These are phyloP conservation scores for Otatea glauca DNA, from an alignment of 176 grass and related monocot species.

Conservation along the genomic window DNA sequence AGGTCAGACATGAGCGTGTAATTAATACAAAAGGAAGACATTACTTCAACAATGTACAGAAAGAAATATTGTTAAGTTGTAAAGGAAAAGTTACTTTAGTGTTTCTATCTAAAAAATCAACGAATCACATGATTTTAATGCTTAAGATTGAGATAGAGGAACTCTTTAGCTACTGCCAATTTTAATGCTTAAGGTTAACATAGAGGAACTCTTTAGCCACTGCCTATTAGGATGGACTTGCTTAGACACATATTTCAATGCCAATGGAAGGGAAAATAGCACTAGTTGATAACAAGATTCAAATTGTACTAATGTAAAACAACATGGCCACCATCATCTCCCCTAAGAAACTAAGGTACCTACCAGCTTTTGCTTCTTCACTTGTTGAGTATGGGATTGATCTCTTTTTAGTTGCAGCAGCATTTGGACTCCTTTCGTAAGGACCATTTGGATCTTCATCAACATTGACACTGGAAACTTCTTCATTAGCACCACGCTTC, in stretches of 20 bases:
- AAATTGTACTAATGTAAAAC: constrained; percentile 14
- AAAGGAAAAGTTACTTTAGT: not conserved
- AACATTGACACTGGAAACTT: constrained; percentile 68
- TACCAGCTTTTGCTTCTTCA: constrained; percentile 75
- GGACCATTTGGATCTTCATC: constrained; percentile 62
- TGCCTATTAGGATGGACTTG: not conserved
- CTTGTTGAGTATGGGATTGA: constrained; percentile 57
- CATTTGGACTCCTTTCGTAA: constrained; percentile 74
- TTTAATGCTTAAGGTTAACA: constrained; percentile 13
- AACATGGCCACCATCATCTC: not conserved
- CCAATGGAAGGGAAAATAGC: not conserved
- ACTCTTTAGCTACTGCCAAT: not conserved
- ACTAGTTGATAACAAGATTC: constrained; percentile 1
- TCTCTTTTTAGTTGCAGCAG: constrained; percentile 65
- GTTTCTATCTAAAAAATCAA: not conserved
- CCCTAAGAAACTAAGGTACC: constrained; percentile 33
- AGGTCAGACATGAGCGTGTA: constrained; percentile 5
- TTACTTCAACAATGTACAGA: constrained; percentile 25
- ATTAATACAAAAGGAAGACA: not conserved
- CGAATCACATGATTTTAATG: not conserved
- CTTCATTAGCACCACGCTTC: constrained; percentile 71
- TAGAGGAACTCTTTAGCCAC: not conserved
- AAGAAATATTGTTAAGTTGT: not conserved
- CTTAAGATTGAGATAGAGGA: not conserved
- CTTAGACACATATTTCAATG: not conserved